These are phyloP conservation scores for Eucalyptus sp. DNA, from an alignment of 345 rosid genomes.

Conservation along the genomic window DNA sequence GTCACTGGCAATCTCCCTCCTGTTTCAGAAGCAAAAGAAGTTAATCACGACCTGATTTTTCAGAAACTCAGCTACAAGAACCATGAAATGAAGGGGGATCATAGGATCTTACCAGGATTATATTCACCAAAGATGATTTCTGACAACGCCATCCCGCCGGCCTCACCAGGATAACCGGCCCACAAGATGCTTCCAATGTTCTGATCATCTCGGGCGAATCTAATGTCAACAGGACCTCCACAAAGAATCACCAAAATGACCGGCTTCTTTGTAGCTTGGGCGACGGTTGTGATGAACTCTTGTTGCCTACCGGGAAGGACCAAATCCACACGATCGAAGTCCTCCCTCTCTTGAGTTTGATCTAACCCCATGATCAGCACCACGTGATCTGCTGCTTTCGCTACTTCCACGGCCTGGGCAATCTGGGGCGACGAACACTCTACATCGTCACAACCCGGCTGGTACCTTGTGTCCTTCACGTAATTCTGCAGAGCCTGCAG, in stretches of 20 bases:
- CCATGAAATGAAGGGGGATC: not conserved
- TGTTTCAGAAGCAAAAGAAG: not conserved
- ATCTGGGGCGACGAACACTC: conserved; percentile 44
- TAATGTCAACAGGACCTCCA: conserved; percentile 79
- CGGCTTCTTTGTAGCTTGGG: conserved; percentile 52
- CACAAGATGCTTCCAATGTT: conserved; percentile 72
- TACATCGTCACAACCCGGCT: conserved; percentile 54
- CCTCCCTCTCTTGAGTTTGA: conserved; percentile 67
- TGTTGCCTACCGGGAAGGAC: conserved; percentile 65
- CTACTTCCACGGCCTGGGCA: conserved; percentile 39
- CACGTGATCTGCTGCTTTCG: conserved; percentile 47
- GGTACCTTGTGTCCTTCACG: conserved; percentile 28
- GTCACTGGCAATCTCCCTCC: conserved; percentile 89
- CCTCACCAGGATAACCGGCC: conserved; percentile 97
- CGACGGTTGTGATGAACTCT: conserved; percentile 47
- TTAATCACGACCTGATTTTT: not conserved
- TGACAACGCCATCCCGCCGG: conserved; percentile 68
- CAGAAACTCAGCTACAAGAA: not conserved
- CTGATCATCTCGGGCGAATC: conserved; percentile 39
- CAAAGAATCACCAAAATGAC: conserved; percentile 56
- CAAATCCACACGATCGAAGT: conserved; percentile 51
- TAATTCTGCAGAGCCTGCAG: conserved; percentile 45
- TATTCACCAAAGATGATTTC: conserved; percentile 83
- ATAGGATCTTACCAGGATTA: conserved; percentile 55
- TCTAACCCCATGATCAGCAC: conserved; percentile 86